These are phyloP conservation scores for Ophiostoma populinum DNA, from an alignment of 2,329 filamentous ascomycete genomes.

Conservation along the genomic window DNA sequence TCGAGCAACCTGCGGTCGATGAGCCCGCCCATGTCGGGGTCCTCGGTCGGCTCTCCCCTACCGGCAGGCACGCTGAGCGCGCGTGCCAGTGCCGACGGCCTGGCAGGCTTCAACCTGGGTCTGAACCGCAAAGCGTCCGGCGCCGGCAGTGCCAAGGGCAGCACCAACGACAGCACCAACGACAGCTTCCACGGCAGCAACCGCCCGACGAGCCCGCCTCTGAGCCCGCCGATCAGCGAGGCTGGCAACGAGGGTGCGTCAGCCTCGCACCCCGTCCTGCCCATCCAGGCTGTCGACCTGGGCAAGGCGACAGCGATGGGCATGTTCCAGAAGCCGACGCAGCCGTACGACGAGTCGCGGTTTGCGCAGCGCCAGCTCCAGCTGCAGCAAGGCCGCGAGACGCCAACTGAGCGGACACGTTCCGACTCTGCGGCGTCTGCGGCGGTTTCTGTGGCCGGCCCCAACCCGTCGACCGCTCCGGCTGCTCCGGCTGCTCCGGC, in stretches of 20 bases:
- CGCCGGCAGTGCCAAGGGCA: not conserved
- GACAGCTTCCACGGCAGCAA: too few relatives aligned
- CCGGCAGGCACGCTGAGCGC: constrained; percentile 12
- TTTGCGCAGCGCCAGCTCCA: constrained; percentile 70
- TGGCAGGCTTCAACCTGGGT: constrained; percentile 8
- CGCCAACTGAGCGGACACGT: constrained; percentile 30
- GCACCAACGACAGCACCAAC: constrained; percentile 20
- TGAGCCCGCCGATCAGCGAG: constrained; percentile 58
- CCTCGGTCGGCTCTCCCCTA: constrained; percentile 19
- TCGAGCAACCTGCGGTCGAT: constrained; percentile 49
- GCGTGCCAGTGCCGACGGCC: constrained; percentile 10
- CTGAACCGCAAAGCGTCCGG: constrained; percentile 11
- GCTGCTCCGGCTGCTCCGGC: constrained; percentile 15
- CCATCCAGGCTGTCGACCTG: constrained; percentile 57
- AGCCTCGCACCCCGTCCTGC: constrained; percentile 27
- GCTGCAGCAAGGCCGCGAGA: constrained; percentile 58
- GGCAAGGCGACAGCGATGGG: constrained; percentile 62
- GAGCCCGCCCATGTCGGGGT: constrained; percentile 27
- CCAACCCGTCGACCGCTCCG: too few relatives aligned
- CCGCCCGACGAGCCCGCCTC: constrained; percentile 27
- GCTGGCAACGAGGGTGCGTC: not conserved
- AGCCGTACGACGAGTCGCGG: constrained; percentile 69
- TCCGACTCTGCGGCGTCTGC: constrained; percentile 23
- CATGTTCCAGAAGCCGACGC: constrained; percentile 49
- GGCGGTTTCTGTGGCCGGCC: constrained; percentile 20